Evolutionary conservation across 768 basidiomycete genomes (phyloP).

Genomic region (Neoboletus subvelutipes): DNA sequence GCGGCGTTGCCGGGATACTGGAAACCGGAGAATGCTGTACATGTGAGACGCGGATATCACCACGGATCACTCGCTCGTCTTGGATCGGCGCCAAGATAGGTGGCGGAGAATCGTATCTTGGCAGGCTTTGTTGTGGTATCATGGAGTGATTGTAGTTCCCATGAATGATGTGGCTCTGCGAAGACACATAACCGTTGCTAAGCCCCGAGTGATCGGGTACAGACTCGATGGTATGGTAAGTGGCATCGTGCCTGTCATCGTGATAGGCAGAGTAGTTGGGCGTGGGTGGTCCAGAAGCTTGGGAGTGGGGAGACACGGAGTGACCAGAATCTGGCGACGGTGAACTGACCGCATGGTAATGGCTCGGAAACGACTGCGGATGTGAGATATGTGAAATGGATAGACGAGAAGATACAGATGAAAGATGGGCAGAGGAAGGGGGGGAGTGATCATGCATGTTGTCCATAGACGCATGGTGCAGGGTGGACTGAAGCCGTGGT

Average conservation of each 20-base stretch:
- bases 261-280: slow-evolving; percentile 46
- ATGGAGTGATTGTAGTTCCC: slow-evolving; percentile 23
- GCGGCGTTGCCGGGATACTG: slow-evolving; percentile 33
- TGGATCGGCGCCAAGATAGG: slow-evolving; percentile 59
- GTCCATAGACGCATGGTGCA: slow-evolving; percentile 30
- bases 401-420: slow-evolving; percentile 49
- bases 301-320: slow-evolving; percentile 41
- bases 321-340: slow-evolving; percentile 54
- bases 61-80: slow-evolving; percentile 34
- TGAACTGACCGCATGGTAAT: slow-evolving; percentile 37
- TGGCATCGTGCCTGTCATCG: slow-evolving; percentile 41
- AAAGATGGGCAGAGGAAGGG: slow-evolving; percentile 30
- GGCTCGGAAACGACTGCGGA: slow-evolving; percentile 44
- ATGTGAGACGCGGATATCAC: slow-evolving; percentile 30
- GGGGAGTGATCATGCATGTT: slow-evolving; percentile 31
- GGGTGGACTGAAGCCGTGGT: slow-evolving; percentile 30
- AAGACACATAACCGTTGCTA: slow-evolving; percentile 33
- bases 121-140: slow-evolving; percentile 22
- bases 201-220: slow-evolving; percentile 30
- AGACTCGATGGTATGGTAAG: slow-evolving; percentile 39
- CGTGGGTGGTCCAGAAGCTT: slow-evolving; percentile 31
- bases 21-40: slow-evolving; percentile 32
- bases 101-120: slow-evolving; percentile 52
- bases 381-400: slow-evolving; percentile 62
- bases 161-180: slow-evolving; percentile 30